Base-by-base conservation (phyloP, 169 alveolate species). In the Cystoisospora suis region DNA sequence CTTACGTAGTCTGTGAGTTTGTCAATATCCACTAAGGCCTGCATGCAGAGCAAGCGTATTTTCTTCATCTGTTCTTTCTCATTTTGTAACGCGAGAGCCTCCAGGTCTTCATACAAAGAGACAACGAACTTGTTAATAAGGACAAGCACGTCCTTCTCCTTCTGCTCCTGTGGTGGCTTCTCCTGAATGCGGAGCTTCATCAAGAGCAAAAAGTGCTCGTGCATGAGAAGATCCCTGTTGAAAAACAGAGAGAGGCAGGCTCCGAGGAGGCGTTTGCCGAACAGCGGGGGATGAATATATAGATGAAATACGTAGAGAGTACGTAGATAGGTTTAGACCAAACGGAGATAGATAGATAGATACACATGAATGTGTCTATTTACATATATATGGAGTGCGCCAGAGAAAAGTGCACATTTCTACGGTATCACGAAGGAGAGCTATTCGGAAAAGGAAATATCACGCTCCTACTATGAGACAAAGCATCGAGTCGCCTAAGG, bases 21-120 rank as follows among this genome's bases (percentile, higher is more conserved):
- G 38, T 89, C 59, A 88, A 83, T 61, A 32, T 94, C 93, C 42
- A 46, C 88, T n/a, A 93, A 72, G 20, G 96, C 96, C 94, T 94
- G 93, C 49, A 53, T 70, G 29, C 94, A 81, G n/a, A 94, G 92
- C 58, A 93, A 89, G 42, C 72, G 70, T 1, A 94, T 94, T 85
- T 94, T 94, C n/a, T 79, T 69, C 77, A 94, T 88, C 77, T 94
- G 96, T 6, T 53, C 32, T 56, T 90, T 81, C 80, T 93, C 96
- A 44, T 93, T 93, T 59, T 91, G 86, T 44, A 85, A 29, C 12
- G 86, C 58, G 87, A 59, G 92, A 79, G 91, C 79, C 90, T 86
- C 93, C 23, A 87, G 79, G 92, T 94, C 95, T 90, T 94, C 94
- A 70, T 93, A 93, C 40, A 94, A 89, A 59, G 91, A 69, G 15